Percentiles rank a stretch among this genome's conserved stretches.
phyloP scores from a whole-genome alignment of 1,284 basidiomycete genomes.

The Ceratobasidium sp. region DNA sequence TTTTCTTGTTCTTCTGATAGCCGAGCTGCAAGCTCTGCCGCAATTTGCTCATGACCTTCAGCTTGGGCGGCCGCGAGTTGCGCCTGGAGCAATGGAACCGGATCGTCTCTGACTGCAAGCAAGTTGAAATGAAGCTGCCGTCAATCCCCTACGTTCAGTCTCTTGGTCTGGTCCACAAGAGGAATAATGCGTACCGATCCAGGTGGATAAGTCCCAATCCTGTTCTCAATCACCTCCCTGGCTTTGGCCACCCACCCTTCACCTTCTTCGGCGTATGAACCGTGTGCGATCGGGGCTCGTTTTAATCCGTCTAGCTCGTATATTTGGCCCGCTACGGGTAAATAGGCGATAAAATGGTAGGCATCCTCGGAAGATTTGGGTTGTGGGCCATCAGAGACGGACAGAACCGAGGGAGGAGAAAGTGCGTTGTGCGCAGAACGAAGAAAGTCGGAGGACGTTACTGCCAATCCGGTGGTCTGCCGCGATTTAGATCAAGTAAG shows the following conservation, averaged over 20 bases:
- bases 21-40: slow-evolving; percentile 62
- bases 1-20: slow-evolving; percentile 81
- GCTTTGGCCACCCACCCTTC: slow-evolving; percentile 85
- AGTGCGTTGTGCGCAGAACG: slow-evolving; percentile 88
- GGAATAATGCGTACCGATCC: slow-evolving; percentile 67
- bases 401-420: slow-evolving; percentile 84
- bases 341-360: slow-evolving; percentile 92
- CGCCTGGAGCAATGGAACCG: slow-evolving; percentile 68
- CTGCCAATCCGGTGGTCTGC: slow-evolving; percentile 76
- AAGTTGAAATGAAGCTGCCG: slow-evolving; percentile 87
- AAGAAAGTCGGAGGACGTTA: slow-evolving; percentile 87
- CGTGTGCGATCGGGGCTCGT: slow-evolving; percentile 78
- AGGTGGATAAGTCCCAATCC: slow-evolving; percentile 86
- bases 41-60: slow-evolving; percentile 56
- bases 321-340: slow-evolving; percentile 80
- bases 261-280: slow-evolving; percentile 65
- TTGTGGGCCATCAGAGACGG: slow-evolving; percentile 61
- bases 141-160: not conserved
- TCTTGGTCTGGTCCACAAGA: too few species aligned
- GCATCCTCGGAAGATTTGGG: slow-evolving; percentile 81
- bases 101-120: slow-evolving; percentile 82
- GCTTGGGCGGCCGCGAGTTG: slow-evolving; percentile 61
- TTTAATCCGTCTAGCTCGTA: slow-evolving; percentile 94
- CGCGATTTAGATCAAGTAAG: not conserved
- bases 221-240: slow-evolving; percentile 82